phyloP scores from a whole-genome alignment of 129 eudicot species.

The Pseudognaphalium luteoalbum region DNA sequence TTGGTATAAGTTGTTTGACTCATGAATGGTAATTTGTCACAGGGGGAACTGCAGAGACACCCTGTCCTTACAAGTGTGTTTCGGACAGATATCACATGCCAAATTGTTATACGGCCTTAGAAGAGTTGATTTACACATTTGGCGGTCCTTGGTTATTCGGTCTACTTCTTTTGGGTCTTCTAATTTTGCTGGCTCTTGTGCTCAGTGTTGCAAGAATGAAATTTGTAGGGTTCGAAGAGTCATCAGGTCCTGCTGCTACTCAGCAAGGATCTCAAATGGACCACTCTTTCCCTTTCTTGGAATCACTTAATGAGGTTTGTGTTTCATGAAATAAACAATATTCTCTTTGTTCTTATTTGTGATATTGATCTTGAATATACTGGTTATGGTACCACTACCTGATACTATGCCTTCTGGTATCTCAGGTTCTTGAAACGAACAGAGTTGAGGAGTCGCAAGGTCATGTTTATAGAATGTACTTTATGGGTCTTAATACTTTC shows the following conservation, averaged over 20 bases:
- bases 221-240: constrained; percentile 82
- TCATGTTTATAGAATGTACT: constrained; percentile 93
- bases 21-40: constrained; percentile 25
- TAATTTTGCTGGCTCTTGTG: constrained; percentile 74
- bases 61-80: constrained; percentile 87
- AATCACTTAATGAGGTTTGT: constrained; percentile 89
- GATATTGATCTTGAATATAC: background rate
- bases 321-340: background rate
- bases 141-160: constrained; percentile 97
- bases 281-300: constrained; percentile 95
- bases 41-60: constrained; percentile 87
- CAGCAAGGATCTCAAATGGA: constrained; percentile 95
- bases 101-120: constrained; percentile 87
- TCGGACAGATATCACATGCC: constrained; percentile 95
- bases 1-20: background rate
- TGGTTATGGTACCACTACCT: background rate
- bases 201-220: constrained; percentile 96
- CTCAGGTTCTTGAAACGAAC: constrained; percentile 93
- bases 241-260: constrained; percentile 82
- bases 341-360: background rate
- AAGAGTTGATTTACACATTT: constrained; percentile 87
- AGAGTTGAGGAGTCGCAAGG: constrained; percentile 95
- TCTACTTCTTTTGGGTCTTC: constrained; percentile 79
- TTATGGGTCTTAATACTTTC: constrained; percentile 89
- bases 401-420: constrained; percentile 1